These are phyloP conservation scores for Cyclotella choctawhatcheeana DNA, from an alignment of 108 stramenopile genomes.

Conservation along the genomic window DNA sequence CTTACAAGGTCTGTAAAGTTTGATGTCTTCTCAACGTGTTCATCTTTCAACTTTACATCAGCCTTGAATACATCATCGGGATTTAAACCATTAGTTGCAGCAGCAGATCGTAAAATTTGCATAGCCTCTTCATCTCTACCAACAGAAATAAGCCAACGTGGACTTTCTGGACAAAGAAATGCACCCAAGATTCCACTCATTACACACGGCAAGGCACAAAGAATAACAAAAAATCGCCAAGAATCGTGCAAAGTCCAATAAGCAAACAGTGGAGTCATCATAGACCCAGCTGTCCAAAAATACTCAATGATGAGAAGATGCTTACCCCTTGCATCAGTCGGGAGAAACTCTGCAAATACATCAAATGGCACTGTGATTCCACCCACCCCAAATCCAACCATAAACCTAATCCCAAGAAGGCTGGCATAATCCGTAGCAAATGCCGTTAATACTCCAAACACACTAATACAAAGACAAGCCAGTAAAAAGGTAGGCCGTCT, in stretches of 20 bases:
- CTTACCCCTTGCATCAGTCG: conserved; percentile 59
- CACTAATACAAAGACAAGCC: conserved; percentile 57
- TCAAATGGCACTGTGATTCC: conserved; percentile 85
- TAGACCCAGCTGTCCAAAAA: conserved; percentile 82
- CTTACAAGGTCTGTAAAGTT: conserved; percentile 42
- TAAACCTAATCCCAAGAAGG: conserved; percentile 55
- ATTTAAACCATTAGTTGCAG: conserved; percentile 55
- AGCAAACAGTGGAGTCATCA: conserved; percentile 71
- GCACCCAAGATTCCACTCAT: conserved; percentile 62
- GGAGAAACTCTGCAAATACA: conserved; percentile 78
- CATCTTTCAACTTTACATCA: conserved; percentile 30
- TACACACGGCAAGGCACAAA: conserved; percentile 71
- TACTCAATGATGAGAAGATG: conserved; percentile 72
- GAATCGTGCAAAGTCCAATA: conserved; percentile 55
- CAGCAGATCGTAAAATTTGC: conserved; percentile 55
- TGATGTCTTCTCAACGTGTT: conserved; percentile 51
- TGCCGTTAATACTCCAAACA: conserved; percentile 72
- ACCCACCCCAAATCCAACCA: conserved; percentile 86
- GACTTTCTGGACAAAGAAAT: conserved; percentile 79
- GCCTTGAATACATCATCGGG: conserved; percentile 48
- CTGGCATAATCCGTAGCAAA: conserved; percentile 44
- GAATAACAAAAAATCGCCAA: conserved; percentile 73
- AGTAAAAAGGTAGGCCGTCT: conserved; percentile 76
- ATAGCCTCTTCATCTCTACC: conserved; percentile 66
- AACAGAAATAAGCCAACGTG: conserved; percentile 68